Evolutionary conservation across 2,329 filamentous ascomycete genomes (phyloP).

Genomic region (Alternaria triticimaculans): DNA sequence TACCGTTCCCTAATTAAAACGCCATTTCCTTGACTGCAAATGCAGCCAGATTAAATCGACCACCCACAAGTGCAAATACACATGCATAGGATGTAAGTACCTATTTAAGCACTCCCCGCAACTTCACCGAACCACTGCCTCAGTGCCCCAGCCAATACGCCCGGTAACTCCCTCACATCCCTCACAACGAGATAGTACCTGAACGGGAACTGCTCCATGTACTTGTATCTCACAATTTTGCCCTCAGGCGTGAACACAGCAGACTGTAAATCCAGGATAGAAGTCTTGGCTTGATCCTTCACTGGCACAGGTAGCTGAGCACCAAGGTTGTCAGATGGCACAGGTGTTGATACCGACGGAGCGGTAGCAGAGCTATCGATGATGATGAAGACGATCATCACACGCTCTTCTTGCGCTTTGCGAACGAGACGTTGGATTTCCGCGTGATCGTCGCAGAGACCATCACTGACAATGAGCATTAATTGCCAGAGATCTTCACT

Average conservation of each 20-base stretch:
- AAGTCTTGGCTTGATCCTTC: conserved; percentile 62
- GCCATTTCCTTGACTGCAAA: not conserved
- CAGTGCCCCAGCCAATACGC: conserved; percentile 83
- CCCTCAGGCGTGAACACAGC: conserved; percentile 78
- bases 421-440: conserved; percentile 81
- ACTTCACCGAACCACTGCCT: conserved; percentile 93
- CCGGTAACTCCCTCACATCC: conserved; percentile 87
- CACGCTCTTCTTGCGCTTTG: conserved; percentile 87
- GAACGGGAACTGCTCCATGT: conserved; percentile 96
- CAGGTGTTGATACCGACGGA: conserved; percentile 7
- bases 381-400: conserved; percentile 98
- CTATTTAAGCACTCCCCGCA: conserved; percentile 51
- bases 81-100: not conserved
- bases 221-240: conserved; percentile 82
- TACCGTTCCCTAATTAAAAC: not conserved
- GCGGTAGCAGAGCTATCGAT: conserved; percentile 68
- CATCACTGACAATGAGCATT: conserved; percentile 90
- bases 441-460: conserved; percentile 89
- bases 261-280: conserved; percentile 87
- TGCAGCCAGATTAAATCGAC: not conserved
- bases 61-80: not conserved
- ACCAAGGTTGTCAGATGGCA: conserved; percentile 5
- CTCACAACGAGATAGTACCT: conserved; percentile 95
- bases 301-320: conserved; percentile 14
- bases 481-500: conserved; percentile 89